These are phyloP conservation scores for Mimosa pudica DNA, from an alignment of 306 rosid genomes.

Conservation along the genomic window DNA sequence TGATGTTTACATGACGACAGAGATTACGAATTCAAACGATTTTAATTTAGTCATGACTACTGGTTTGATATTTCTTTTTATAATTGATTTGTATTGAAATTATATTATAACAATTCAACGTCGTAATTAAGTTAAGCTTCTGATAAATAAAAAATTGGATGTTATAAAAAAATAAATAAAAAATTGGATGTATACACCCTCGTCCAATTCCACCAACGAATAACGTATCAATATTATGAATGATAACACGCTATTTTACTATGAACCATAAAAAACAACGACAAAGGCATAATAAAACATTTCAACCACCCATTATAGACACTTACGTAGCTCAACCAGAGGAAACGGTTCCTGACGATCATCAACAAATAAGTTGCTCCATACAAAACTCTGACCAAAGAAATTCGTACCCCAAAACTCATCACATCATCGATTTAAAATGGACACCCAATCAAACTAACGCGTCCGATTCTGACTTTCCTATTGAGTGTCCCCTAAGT, in stretches of 20 bases:
- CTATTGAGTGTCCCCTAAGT: background rate
- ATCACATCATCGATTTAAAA: background rate
- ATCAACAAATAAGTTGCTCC: background rate
- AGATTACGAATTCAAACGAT: no score
- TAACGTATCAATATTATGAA: background rate
- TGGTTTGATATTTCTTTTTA: no score
- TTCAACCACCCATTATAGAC: constrained; percentile 31
- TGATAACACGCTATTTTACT: constrained; percentile 18
- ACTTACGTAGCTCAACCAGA: background rate
- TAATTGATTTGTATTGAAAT: no score
- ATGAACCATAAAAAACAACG: background rate
- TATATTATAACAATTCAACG: background rate
- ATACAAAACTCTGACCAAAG: background rate
- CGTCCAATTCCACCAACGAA: background rate
- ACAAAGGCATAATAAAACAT: background rate
- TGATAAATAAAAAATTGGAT: background rate
- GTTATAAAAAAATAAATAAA: background rate
- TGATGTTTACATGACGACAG: no score
- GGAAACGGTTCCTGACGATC: background rate
- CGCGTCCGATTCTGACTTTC: constrained; percentile 18
- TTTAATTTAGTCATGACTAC: no score
- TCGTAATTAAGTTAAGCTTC: background rate
- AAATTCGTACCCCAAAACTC: background rate
- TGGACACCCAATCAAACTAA: background rate
- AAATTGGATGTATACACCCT: background rate